Base-by-base conservation (phyloP, 495 filamentous ascomycete genomes). In the Penicillium lividum region DNA sequence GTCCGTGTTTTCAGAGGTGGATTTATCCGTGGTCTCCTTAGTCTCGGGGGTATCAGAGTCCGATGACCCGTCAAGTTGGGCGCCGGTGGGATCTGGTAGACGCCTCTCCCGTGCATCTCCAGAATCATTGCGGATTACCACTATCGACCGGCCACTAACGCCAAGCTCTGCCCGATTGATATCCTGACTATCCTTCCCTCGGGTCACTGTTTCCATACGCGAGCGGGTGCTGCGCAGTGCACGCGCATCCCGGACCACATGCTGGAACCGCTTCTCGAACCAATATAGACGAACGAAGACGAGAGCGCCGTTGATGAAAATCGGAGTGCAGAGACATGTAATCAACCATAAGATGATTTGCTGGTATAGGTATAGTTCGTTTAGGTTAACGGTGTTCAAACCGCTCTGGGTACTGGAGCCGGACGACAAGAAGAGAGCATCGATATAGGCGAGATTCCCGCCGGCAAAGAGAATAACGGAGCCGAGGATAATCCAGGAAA, bases 211-310 rank as follows among this genome's bases (percentile, higher is more conserved):
- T 50, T 84, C 82, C 18, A 83, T 77, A 56, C 85, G 77, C 5
- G 84, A 80, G 48, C 82, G 81, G 8, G 84, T 78, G 5, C 75
- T 67, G 45, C 86, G 86, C 40, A 83, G 53, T 44, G 70, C 74
- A 10, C 80, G 75, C 5, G 81, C 80, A 58, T 86, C 82, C 25
- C 75, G 80, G 30, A 87, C 92, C 48, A 97, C 80, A 60, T 88
- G 76, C 70, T 92, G 85, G 63, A 98, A 96, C 3, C 92, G 84
- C 68, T 93, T 96, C 74, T 98, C 93, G 65, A 98, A 98, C 93
- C 93, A 98, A 73, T 96, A 96, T 5, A 98, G 76, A 3, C 94
- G 89, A 22, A 98, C 77, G 63, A 95, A 95, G 0, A 98, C 93
- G 30, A 98, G 89, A 31, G 84, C 87, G 7, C 87, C 81, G 68